phyloP scores from a whole-genome alignment of 257 asterid genomes.

The Cynanchum wilfordii region DNA sequence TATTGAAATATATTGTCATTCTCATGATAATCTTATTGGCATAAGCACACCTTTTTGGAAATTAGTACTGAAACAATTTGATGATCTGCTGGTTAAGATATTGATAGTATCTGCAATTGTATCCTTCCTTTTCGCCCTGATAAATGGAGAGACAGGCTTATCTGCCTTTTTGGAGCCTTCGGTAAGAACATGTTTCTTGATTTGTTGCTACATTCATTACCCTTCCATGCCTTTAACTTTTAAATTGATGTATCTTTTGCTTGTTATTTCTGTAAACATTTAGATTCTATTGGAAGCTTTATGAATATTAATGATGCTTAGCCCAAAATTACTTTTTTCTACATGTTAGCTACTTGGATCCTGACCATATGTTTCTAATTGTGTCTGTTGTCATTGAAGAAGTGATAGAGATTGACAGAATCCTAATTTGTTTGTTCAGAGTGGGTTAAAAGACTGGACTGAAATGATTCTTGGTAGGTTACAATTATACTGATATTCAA shows the following conservation, averaged over 20 bases:
- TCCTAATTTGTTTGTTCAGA: neutral
- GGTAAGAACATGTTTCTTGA: constrained; percentile 42
- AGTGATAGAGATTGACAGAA: neutral
- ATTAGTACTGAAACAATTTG: constrained; percentile 94
- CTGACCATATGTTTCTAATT: neutral
- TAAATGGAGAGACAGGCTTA: constrained; percentile 94
- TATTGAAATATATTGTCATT: neutral
- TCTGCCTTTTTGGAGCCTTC: constrained; percentile 97
- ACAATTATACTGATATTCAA: neutral
- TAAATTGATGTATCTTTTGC: neutral
- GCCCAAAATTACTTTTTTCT: neutral
- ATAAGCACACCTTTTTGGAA: constrained; percentile 94
- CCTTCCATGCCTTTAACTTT: neutral
- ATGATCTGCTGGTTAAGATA: constrained; percentile 96
- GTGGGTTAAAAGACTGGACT: neutral
- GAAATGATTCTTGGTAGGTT: neutral
- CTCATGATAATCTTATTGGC: neutral
- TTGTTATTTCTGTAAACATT: neutral
- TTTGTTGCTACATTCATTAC: neutral
- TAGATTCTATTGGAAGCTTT: neutral
- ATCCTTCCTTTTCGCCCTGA: constrained; percentile 85
- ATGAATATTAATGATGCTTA: neutral
- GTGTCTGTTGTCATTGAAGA: neutral
- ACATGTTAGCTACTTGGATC: neutral
- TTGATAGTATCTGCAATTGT: constrained; percentile 86